These are phyloP conservation scores for Anethum foeniculum DNA, from an alignment of 140 eudicot species.

Conservation along the genomic window DNA sequence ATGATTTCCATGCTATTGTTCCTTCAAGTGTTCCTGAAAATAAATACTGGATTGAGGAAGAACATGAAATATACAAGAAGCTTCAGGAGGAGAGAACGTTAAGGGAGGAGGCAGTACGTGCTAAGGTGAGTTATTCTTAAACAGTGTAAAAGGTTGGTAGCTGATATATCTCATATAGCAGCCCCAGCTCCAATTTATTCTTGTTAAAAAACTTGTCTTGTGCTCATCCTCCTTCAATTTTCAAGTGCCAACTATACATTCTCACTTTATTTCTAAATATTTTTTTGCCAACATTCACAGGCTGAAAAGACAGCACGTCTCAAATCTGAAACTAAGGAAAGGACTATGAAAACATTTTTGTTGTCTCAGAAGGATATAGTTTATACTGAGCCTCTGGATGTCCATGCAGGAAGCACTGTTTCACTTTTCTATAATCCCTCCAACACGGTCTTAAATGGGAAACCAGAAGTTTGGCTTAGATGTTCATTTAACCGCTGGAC, in stretches of 20 bases:
- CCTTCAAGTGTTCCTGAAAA: slow-evolving; percentile 50
- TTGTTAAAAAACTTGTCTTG: neutral
- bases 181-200: neutral
- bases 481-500: slow-evolving; percentile 98
- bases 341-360: slow-evolving; percentile 64
- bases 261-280: neutral
- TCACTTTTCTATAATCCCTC: slow-evolving; percentile 74
- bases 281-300: slow-evolving; percentile 30
- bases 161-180: neutral
- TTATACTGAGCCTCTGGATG: slow-evolving; percentile 87
- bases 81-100: slow-evolving; percentile 77
- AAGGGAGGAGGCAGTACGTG: slow-evolving; percentile 71
- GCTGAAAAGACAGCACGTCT: slow-evolving; percentile 67
- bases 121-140: slow-evolving; percentile 45
- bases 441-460: slow-evolving; percentile 75
- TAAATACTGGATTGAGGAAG: slow-evolving; percentile 85
- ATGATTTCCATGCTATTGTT: slow-evolving; percentile 88
- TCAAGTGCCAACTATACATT: neutral
- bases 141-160: neutral
- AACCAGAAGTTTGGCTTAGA: slow-evolving; percentile 86
- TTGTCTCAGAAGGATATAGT: slow-evolving; percentile 89
- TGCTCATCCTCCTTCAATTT: neutral
- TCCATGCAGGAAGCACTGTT: slow-evolving; percentile 67
- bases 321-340: slow-evolving; percentile 78
- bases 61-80: slow-evolving; percentile 48